Conservation (phyloP, 2,329 filamentous ascomycete genomes). For the Talaromyces sp. region DNA sequence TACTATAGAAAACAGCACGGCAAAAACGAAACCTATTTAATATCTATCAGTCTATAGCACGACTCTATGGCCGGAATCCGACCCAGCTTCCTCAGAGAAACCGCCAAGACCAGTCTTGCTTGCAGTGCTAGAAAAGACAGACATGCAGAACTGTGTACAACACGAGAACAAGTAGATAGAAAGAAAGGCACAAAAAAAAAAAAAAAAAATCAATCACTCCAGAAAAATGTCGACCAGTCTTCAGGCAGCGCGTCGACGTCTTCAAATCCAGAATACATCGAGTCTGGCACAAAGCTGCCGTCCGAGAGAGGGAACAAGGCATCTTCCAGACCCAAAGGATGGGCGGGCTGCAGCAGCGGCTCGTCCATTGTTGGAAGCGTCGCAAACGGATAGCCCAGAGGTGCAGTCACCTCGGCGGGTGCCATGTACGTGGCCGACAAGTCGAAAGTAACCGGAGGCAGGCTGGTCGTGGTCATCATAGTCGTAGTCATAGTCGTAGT, state of each 20-base stretch:
- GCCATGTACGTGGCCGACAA: background rate
- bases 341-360: slow-evolving; percentile 2
- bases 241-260: slow-evolving; percentile 35
- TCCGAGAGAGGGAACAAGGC: slow-evolving; percentile 7
- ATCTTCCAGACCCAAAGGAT: slow-evolving; percentile 5
- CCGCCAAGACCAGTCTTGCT: background rate
- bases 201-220: slow-evolving; percentile 6
- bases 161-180: background rate
- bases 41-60: background rate
- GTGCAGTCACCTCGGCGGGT: background rate
- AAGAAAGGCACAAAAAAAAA: background rate
- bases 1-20: background rate
- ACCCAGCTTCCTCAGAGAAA: background rate
- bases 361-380: slow-evolving; percentile 9
- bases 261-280: slow-evolving; percentile 12
- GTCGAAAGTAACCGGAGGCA: background rate
- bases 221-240: slow-evolving; percentile 42
- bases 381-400: slow-evolving; percentile 10
- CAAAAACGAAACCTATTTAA: background rate
- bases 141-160: background rate
- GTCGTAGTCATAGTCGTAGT: background rate
- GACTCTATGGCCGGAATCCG: background rate
- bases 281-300: slow-evolving; percentile 6
- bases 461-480: background rate
- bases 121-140: background rate